phyloP scores from a whole-genome alignment of 306 rosid species.

The Pueraria montana region DNA sequence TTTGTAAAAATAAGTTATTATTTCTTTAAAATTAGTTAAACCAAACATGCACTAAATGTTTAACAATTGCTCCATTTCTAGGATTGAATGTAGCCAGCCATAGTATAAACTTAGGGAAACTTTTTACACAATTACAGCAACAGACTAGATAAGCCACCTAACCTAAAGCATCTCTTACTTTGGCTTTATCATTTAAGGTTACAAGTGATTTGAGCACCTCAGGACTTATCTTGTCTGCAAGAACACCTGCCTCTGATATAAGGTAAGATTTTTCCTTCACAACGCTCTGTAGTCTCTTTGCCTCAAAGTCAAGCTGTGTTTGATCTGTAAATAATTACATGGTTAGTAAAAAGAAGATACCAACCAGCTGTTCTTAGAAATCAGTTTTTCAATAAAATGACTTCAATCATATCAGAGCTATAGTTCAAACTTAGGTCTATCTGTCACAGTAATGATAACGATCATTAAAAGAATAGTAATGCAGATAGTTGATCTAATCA shows the following conservation, averaged over 20 bases:
- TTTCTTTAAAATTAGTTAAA: background rate
- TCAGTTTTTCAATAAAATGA: no score
- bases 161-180: conserved; percentile 52
- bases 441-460: no score
- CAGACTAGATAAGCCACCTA: background rate
- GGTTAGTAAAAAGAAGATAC: background rate
- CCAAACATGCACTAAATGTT: background rate
- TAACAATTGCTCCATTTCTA: background rate
- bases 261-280: conserved; percentile 85
- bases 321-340: conserved; percentile 69
- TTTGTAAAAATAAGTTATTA: background rate
- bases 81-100: background rate
- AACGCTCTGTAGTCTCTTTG: conserved; percentile 75
- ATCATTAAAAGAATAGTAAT: no score
- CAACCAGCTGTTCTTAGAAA: no score
- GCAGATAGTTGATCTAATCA: no score
- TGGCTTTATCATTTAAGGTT: conserved; percentile 75
- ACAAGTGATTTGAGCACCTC: conserved; percentile 77
- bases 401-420: no score
- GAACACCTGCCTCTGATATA: conserved; percentile 81
- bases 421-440: no score
- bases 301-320: conserved; percentile 75
- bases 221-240: conserved; percentile 82
- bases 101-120: background rate
- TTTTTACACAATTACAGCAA: conserved; percentile 5